Evolutionary conservation across 129 eudicot genomes (phyloP).

Genomic region (Deinandra increscens): DNA sequence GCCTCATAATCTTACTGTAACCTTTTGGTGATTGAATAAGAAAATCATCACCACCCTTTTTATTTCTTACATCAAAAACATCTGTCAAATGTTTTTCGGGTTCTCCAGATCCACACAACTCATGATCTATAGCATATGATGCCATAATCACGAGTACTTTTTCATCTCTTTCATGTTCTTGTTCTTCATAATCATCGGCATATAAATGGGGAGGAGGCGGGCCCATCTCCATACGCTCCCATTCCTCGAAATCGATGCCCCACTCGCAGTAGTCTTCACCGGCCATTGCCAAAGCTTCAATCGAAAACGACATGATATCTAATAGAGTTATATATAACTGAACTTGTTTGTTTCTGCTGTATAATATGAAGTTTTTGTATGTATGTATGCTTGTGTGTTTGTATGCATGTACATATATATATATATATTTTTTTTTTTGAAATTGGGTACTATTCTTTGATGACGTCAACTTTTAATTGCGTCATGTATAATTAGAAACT

Average conservation of each 20-base stretch:
- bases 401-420: background rate
- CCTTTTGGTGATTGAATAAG: background rate
- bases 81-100: background rate
- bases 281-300: constrained; percentile 44
- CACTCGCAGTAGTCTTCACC: constrained; percentile 29
- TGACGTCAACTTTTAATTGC: background rate
- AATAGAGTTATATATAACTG: background rate
- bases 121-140: background rate
- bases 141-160: background rate
- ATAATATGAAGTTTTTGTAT: background rate
- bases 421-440: constrained; percentile 8
- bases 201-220: constrained; percentile 30
- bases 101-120: constrained; percentile 1
- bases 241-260: constrained; percentile 30
- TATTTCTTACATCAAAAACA: constrained; percentile 10
- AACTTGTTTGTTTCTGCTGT: background rate
- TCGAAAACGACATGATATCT: constrained; percentile 31
- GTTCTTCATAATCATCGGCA: constrained; percentile 20
- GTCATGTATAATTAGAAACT: too few relatives aligned
- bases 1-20: background rate
- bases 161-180: background rate
- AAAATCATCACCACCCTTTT: background rate
- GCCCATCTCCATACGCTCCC: constrained; percentile 22
- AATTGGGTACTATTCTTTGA: too few relatives aligned
- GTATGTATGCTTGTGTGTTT: background rate